These are phyloP conservation scores for Penicillium fuscoglaucum DNA, from an alignment of 2,329 filamentous ascomycete genomes.

Conservation along the genomic window DNA sequence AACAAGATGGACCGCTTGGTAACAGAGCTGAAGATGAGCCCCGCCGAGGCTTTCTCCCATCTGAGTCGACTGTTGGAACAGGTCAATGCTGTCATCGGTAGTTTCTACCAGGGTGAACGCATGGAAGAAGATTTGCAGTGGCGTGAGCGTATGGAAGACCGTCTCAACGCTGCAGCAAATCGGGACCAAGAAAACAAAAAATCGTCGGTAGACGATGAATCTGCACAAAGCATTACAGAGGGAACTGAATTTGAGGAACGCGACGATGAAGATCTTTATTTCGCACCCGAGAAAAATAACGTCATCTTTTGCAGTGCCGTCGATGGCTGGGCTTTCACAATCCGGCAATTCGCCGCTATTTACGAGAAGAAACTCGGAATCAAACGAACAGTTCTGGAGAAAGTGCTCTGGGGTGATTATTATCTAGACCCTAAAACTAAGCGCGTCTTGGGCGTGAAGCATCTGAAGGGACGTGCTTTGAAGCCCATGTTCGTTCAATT, in stretches of 20 bases:
- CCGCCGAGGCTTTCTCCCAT: conserved; percentile 84
- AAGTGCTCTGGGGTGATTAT: conserved; percentile 94
- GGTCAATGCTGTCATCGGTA: conserved; percentile 94
- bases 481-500: conserved; percentile 98
- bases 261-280: conserved; percentile 96
- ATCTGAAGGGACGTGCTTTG: conserved; percentile 84
- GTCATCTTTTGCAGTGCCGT: conserved; percentile 98
- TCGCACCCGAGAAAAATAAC: conserved; percentile 96
- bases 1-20: conserved; percentile 98
- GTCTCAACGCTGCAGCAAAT: conserved; percentile 68
- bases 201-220: conserved; percentile 45
- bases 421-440: conserved; percentile 97
- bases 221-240: conserved; percentile 51
- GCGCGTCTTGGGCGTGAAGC: conserved; percentile 83
- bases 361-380: conserved; percentile 98
- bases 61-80: conserved; percentile 88
- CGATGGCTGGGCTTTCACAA: conserved; percentile 98
- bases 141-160: conserved; percentile 89
- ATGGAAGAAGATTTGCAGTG: conserved; percentile 99
- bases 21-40: conserved; percentile 92
- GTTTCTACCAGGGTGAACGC: conserved; percentile 94
- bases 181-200: conserved; percentile 56
- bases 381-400: conserved; percentile 83
- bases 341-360: conserved; percentile 85
- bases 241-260: conserved; percentile 75